phyloP scores from a whole-genome alignment of 352 stramenopile genomes.

The Phytophthora fragariae region DNA sequence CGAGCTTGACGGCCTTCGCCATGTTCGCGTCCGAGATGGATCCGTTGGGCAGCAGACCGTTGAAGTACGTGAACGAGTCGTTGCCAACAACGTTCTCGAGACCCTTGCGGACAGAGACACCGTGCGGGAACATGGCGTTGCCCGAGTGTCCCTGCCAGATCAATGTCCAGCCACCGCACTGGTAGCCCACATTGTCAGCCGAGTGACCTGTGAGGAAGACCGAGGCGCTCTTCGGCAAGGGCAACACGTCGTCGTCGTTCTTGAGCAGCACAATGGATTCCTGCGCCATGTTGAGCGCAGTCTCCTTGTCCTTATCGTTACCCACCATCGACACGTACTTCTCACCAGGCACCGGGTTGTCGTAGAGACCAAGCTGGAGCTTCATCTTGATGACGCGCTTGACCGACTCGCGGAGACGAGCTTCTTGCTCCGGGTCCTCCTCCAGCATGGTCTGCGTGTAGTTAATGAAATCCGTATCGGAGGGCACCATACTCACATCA shows the following conservation, averaged over 20 bases:
- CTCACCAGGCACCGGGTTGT: slow-evolving; percentile 58
- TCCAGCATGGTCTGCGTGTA: slow-evolving; percentile 50
- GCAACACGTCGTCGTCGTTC: slow-evolving; percentile 66
- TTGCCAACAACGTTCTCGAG: slow-evolving; percentile 35
- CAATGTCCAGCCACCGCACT: slow-evolving; percentile 80
- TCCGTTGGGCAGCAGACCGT: slow-evolving; percentile 53
- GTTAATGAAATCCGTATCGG: slow-evolving; percentile 53
- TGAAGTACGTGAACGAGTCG: slow-evolving; percentile 54
- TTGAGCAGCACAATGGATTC: slow-evolving; percentile 85
- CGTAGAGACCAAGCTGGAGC: slow-evolving; percentile 71
- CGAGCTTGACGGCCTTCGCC: slow-evolving; percentile 51
- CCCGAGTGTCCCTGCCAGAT: slow-evolving; percentile 79
- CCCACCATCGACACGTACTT: slow-evolving; percentile 53
- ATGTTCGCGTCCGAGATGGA: slow-evolving; percentile 49
- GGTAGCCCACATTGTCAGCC: slow-evolving; percentile 63
- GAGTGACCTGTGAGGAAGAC: slow-evolving; percentile 76
- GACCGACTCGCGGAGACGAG: slow-evolving; percentile 60
- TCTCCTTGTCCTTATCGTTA: slow-evolving; percentile 46
- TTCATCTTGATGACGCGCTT: slow-evolving; percentile 77
- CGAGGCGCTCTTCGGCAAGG: slow-evolving; percentile 36
- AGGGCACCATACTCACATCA: slow-evolving; percentile 91
- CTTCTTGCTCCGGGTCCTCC: slow-evolving; percentile 38
- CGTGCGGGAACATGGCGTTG: slow-evolving; percentile 61
- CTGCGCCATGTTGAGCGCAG: slow-evolving; percentile 63
- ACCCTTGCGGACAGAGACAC: slow-evolving; percentile 49